phyloP scores from a whole-genome alignment of 805 yeast species.

The Yamadazyma scolyti region DNA sequence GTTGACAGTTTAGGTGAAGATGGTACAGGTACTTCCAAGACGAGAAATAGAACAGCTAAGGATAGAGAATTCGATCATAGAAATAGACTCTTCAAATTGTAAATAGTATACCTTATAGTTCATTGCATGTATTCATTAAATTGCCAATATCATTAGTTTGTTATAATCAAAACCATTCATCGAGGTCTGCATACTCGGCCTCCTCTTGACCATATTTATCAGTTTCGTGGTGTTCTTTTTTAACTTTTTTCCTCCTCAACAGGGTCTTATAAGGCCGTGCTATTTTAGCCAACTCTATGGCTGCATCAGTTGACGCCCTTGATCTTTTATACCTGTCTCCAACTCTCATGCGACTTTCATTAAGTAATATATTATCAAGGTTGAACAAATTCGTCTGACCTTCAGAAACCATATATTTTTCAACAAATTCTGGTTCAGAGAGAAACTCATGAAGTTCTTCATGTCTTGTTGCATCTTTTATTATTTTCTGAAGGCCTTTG shows the following conservation, averaged over 20 bases:
- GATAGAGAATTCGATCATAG: conserved; percentile 39
- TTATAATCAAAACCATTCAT: no score
- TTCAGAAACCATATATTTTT: conserved; percentile 15
- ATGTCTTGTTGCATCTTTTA: conserved; percentile 17
- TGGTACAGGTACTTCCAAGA: conserved; percentile 31
- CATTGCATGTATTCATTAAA: background rate
- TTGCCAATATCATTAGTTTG: background rate
- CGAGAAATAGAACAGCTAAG: conserved; percentile 40
- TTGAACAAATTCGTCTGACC: conserved; percentile 28
- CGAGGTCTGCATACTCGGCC: no score
- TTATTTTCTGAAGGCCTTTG: conserved; percentile 19
- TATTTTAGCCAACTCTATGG: no score
- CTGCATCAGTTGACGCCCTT: background rate
- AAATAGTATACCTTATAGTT: conserved; percentile 4
- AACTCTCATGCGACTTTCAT: background rate
- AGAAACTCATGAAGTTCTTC: conserved; percentile 18
- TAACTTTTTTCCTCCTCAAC: no score
- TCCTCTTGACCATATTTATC: no score
- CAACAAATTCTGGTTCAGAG: conserved; percentile 21
- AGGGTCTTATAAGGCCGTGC: no score
- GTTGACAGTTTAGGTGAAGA: conserved; percentile 36
- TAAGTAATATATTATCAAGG: conserved; percentile 19
- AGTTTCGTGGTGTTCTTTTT: no score
- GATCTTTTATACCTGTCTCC: background rate
- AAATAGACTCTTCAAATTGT: conserved; percentile 35